Conservation (phyloP, 1,284 basidiomycete genomes). For the Leccinum subfulvum region DNA sequence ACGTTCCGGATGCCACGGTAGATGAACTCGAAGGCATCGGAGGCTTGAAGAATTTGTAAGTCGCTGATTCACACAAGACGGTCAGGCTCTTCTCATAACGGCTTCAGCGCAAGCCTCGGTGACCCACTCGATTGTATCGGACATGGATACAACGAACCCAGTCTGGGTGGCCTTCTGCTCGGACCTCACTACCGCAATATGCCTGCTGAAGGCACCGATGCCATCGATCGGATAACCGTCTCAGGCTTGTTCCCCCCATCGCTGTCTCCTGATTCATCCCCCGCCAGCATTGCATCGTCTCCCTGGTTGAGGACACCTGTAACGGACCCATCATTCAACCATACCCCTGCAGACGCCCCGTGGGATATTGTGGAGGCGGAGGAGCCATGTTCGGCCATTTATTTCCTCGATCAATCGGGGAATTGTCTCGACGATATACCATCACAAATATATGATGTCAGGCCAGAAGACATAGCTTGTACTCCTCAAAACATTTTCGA, state of each 20-base stretch:
- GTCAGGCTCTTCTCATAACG: slow-evolving; percentile 20
- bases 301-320: slow-evolving; percentile 24
- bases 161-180: slow-evolving; percentile 17
- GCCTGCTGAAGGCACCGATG: background rate
- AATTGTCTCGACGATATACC: slow-evolving; percentile 22
- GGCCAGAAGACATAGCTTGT: slow-evolving; percentile 26
- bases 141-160: background rate
- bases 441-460: slow-evolving; percentile 8
- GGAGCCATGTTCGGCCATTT: background rate
- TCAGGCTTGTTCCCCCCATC: slow-evolving; percentile 13
- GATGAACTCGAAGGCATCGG: slow-evolving; percentile 22
- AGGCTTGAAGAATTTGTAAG: slow-evolving; percentile 26
- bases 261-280: slow-evolving; percentile 32
- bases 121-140: background rate
- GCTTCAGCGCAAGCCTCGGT: slow-evolving; percentile 12
- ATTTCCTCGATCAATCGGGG: slow-evolving; percentile 22
- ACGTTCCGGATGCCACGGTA: slow-evolving; percentile 17
- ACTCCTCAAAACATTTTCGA: slow-evolving; percentile 3
- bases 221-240: slow-evolving; percentile 1
- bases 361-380: slow-evolving; percentile 4
- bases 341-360: background rate
- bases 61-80: background rate
- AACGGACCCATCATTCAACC: slow-evolving; percentile 1
- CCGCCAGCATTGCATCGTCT: slow-evolving; percentile 26
- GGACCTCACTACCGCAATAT: slow-evolving; percentile 1